phyloP scores from a whole-genome alignment of 2,329 filamentous ascomycete genomes.

The Fusarium longipes region DNA sequence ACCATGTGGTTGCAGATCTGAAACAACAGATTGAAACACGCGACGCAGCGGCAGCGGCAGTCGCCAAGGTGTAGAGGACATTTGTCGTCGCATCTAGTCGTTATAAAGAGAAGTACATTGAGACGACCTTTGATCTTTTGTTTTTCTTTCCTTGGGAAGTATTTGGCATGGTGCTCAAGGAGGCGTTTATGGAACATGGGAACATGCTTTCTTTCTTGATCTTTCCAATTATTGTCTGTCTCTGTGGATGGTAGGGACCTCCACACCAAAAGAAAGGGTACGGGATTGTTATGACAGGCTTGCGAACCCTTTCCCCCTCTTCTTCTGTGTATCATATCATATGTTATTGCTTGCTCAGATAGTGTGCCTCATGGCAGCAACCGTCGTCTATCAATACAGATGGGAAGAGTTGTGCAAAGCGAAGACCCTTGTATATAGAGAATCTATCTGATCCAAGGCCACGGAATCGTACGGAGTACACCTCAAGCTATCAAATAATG shows the following conservation, averaged over 20 bases:
- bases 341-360: slow-evolving; percentile 42
- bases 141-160: slow-evolving; percentile 33
- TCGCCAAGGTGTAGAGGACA: slow-evolving; percentile 39
- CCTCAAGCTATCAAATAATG: neutral
- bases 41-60: slow-evolving; percentile 42
- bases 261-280: slow-evolving; percentile 49
- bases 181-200: slow-evolving; percentile 47
- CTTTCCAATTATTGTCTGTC: slow-evolving; percentile 7
- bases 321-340: slow-evolving; percentile 47
- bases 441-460: slow-evolving; percentile 23
- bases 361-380: slow-evolving; percentile 41
- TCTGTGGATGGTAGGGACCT: slow-evolving; percentile 48
- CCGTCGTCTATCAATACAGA: slow-evolving; percentile 12
- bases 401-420: slow-evolving; percentile 30
- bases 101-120: slow-evolving; percentile 41
- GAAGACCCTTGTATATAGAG: slow-evolving; percentile 39
- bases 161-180: slow-evolving; percentile 46
- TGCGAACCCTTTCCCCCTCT: slow-evolving; percentile 17
- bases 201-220: slow-evolving; percentile 32
- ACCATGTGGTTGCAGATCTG: slow-evolving; percentile 50
- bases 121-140: slow-evolving; percentile 36
- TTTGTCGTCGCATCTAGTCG: slow-evolving; percentile 21
- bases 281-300: slow-evolving; percentile 44
- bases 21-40: slow-evolving; percentile 51
- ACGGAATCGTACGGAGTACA: neutral